These are phyloP conservation scores for Alternaria sp. DNA, from an alignment of 2,329 filamentous ascomycete species.

Conservation along the genomic window DNA sequence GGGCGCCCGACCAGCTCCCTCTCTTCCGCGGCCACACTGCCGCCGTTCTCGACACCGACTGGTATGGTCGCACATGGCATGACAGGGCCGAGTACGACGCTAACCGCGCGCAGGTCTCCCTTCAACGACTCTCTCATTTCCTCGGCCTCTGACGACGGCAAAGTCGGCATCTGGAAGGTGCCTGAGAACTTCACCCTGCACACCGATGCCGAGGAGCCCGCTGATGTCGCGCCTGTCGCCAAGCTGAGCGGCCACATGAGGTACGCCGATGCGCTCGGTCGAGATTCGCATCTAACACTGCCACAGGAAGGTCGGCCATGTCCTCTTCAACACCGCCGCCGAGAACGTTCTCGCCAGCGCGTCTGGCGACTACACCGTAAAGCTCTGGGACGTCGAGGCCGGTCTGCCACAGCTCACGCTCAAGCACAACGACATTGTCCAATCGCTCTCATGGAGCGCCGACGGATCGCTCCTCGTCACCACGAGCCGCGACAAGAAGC, in stretches of 20 bases:
- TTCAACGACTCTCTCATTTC: conserved; percentile 94
- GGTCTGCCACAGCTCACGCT: conserved; percentile 76
- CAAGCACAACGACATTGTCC: conserved; percentile 89
- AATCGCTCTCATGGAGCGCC: conserved; percentile 95
- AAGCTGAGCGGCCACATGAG: conserved; percentile 87
- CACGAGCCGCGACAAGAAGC: conserved; percentile 96
- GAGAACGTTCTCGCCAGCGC: conserved; percentile 95
- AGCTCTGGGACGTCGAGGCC: conserved; percentile 91
- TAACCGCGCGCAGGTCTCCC: conserved; percentile 71
- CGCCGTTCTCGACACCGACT: conserved; percentile 95
- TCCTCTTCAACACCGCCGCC: conserved; percentile 95
- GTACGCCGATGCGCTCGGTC: conserved; percentile 53
- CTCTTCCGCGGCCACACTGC: conserved; percentile 96
- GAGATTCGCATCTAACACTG: conserved; percentile 19
- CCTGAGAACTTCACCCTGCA: conserved; percentile 85
- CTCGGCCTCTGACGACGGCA: conserved; percentile 94
- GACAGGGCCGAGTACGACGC: background rate
- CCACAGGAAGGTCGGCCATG: conserved; percentile 90
- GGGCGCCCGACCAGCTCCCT: conserved; percentile 89
- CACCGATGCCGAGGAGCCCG: conserved; percentile 80
- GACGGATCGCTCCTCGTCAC: conserved; percentile 86
- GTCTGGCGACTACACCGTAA: conserved; percentile 92
- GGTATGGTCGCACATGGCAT: conserved; percentile 58
- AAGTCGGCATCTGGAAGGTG: conserved; percentile 96
- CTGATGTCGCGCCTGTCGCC: conserved; percentile 79